Evolutionary conservation across 768 basidiomycete genomes (phyloP).

Genomic region (Leccinum truebloodii): DNA sequence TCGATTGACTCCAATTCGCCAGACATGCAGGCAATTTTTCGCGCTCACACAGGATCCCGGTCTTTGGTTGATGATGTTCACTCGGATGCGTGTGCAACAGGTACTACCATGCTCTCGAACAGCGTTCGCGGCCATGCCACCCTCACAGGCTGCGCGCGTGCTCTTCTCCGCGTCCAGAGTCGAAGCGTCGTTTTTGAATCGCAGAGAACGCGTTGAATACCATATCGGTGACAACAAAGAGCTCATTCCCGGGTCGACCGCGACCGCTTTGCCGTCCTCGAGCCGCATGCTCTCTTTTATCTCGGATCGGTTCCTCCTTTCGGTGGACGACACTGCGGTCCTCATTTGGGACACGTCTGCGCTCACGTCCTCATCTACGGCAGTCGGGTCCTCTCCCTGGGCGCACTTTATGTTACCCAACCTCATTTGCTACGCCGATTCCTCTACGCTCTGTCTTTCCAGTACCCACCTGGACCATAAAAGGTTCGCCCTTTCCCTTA

Average conservation of each 20-base stretch:
- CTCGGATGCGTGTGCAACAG: conserved; percentile 12
- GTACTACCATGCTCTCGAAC: conserved; percentile 16
- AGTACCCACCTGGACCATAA: background rate
- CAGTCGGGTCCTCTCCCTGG: conserved; percentile 6
- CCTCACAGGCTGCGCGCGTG: conserved; percentile 14
- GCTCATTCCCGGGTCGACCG: background rate
- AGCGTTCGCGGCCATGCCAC: conserved; percentile 14
- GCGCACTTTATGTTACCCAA: conserved; percentile 14
- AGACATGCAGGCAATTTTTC: conserved; percentile 29
- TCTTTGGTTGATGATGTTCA: conserved; percentile 23
- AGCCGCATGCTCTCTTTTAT: conserved; percentile 20
- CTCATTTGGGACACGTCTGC: conserved; percentile 20
- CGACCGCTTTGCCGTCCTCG: background rate
- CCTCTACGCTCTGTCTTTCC: conserved; percentile 16
- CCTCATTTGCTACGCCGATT: conserved; percentile 4
- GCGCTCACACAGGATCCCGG: conserved; percentile 17
- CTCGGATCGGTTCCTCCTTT: conserved; percentile 24
- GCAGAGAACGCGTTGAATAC: conserved; percentile 5
- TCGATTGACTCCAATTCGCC: conserved; percentile 1
- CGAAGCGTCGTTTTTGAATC: conserved; percentile 21
- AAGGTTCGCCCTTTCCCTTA: conserved; percentile 11
- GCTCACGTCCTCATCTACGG: background rate
- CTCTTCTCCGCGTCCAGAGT: conserved; percentile 14
- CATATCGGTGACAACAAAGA: background rate
- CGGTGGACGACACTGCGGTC: conserved; percentile 8